phyloP scores from a whole-genome alignment of 2,329 filamentous ascomycete species.

The Tricladium varicosporioides region DNA sequence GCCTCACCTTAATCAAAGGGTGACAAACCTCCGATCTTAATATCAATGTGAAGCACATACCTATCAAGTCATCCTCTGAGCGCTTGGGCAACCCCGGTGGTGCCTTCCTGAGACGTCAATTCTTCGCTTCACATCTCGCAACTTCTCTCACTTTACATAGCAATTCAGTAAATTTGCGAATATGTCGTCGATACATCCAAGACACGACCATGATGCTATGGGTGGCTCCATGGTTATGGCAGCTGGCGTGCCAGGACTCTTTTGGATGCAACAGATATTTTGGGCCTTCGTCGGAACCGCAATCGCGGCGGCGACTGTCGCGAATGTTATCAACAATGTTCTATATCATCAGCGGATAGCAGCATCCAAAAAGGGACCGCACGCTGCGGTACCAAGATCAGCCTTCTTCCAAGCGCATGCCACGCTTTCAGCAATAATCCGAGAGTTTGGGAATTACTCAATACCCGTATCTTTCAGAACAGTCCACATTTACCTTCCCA shows the following conservation, averaged over 20 bases:
- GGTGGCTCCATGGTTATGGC: conserved; percentile 35
- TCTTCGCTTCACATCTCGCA: not conserved
- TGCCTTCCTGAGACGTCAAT: not conserved
- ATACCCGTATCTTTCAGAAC: conserved; percentile 34
- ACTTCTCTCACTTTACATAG: not conserved
- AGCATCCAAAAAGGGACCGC: conserved; percentile 36
- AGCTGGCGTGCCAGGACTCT: conserved; percentile 38
- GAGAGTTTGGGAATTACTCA: conserved; percentile 51
- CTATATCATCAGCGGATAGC: conserved; percentile 51
- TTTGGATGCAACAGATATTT: conserved; percentile 44
- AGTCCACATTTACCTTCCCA: conserved; percentile 37
- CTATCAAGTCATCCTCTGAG: not conserved
- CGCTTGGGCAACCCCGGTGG: not conserved
- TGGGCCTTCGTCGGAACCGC: conserved; percentile 45
- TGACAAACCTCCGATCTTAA: not conserved
- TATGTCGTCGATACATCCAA: conserved; percentile 17
- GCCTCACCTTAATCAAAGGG: not conserved
- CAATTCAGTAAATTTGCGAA: not conserved
- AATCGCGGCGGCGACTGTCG: conserved; percentile 42
- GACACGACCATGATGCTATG: conserved; percentile 15
- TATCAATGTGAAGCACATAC: not conserved
- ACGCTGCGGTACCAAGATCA: conserved; percentile 53
- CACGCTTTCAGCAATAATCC: conserved; percentile 50
- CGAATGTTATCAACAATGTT: conserved; percentile 45
- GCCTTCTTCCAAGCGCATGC: conserved; percentile 46